A percentile compares a stretch with the other conserved stretches of the same genome.
Evolutionary conservation across 176 grass and related monocot species (phyloP).

Genomic region (Secale cereale): DNA sequence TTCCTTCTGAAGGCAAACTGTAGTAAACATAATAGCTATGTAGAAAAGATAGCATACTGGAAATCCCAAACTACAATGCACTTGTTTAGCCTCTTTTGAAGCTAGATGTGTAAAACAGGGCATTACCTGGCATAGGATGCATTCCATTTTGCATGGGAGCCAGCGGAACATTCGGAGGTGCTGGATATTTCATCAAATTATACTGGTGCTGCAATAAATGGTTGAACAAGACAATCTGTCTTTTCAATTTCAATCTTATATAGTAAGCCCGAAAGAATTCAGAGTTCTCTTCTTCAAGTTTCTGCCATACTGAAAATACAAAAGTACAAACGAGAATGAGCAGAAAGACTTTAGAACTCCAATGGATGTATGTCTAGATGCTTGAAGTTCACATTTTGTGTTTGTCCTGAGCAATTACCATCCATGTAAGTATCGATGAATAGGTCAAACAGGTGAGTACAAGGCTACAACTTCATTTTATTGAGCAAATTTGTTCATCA

Average conservation of each 20-base stretch:
- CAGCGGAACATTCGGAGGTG: slow-evolving; percentile 65
- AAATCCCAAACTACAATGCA: background rate
- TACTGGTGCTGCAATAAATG: slow-evolving; percentile 88
- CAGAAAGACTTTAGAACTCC: background rate
- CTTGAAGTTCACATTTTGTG: background rate
- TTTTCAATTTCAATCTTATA: slow-evolving; percentile 96
- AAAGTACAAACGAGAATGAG: slow-evolving; percentile 29
- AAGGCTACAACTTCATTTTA: background rate
- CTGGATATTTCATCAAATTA: slow-evolving; percentile 87
- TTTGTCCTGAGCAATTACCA: background rate
- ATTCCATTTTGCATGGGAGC: slow-evolving; percentile 85
- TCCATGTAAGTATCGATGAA: background rate
- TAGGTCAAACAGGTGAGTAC: slow-evolving; percentile 2
- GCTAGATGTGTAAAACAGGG: slow-evolving; percentile 10
- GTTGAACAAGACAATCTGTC: slow-evolving; percentile 94
- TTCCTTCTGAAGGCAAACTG: slow-evolving; percentile 14
- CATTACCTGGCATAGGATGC: slow-evolving; percentile 82
- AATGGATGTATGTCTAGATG: background rate
- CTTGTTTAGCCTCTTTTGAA: background rate
- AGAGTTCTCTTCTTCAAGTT: slow-evolving; percentile 95
- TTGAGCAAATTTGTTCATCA: background rate
- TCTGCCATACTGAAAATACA: slow-evolving; percentile 91
- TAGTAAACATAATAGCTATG: slow-evolving; percentile 4
- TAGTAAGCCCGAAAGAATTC: slow-evolving; percentile 97
- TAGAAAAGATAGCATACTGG: background rate